Evolutionary conservation across 2,329 filamentous ascomycete species (phyloP).

Genomic region (Huntiella omanensis): DNA sequence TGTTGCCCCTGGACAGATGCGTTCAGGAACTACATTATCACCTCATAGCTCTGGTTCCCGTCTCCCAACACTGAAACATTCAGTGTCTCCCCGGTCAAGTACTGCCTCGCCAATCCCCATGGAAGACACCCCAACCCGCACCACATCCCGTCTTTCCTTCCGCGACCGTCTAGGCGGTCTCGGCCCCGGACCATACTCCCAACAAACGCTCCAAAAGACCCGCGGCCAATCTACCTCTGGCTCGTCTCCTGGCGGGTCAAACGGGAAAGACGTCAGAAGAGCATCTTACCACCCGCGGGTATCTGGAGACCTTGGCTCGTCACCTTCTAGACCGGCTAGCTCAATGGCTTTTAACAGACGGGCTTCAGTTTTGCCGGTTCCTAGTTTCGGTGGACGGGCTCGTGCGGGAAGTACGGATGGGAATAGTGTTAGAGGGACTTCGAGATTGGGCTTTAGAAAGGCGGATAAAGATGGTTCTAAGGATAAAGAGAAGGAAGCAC

Average conservation of each 20-base stretch:
- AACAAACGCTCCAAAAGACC: conserved; percentile 28
- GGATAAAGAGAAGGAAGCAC: conserved; percentile 17
- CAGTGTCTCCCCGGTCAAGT: conserved; percentile 21
- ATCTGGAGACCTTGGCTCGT: neutral
- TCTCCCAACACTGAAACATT: conserved; percentile 29
- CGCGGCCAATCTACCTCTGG: conserved; percentile 23
- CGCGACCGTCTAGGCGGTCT: conserved; percentile 30
- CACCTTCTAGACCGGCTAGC: conserved; percentile 30
- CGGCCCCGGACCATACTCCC: conserved; percentile 28
- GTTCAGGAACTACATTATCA: conserved; percentile 24
- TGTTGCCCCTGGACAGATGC: conserved; percentile 20
- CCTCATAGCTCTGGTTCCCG: conserved; percentile 23
- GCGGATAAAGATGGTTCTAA: conserved; percentile 14
- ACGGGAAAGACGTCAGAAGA: conserved; percentile 23
- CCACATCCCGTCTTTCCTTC: conserved; percentile 29
- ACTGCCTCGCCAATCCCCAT: conserved; percentile 27
- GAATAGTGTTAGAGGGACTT: conserved; percentile 21
- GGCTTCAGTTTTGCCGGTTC: conserved; percentile 34
- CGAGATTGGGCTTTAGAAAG: conserved; percentile 26
- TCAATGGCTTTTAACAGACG: conserved; percentile 33
- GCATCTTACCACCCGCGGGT: conserved; percentile 32
- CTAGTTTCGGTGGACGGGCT: conserved; percentile 18
- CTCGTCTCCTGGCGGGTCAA: conserved; percentile 10
- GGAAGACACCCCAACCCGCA: conserved; percentile 28
- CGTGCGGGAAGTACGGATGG: conserved; percentile 18